Conservation (phyloP, 495 filamentous ascomycete genomes). For the Bryoglossum gracile region DNA sequence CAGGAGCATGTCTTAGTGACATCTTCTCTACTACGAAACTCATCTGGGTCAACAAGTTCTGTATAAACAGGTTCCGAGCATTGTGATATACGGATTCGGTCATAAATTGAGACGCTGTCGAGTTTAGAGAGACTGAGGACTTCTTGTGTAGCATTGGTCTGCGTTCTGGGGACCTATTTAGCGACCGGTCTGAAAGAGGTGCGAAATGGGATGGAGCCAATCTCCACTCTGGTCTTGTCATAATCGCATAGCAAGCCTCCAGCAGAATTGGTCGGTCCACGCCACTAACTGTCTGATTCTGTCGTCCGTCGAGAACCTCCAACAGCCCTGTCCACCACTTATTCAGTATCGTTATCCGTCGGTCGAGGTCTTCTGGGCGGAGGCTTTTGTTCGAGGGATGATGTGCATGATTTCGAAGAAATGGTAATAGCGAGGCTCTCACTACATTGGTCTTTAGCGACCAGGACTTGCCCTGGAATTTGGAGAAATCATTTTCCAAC, state of each 20-base stretch:
- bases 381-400: slow-evolving; percentile 62
- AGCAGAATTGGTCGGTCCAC: slow-evolving; percentile 76
- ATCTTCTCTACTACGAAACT: slow-evolving; percentile 77
- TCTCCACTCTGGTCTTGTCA: slow-evolving; percentile 92
- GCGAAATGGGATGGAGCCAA: slow-evolving; percentile 58
- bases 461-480: slow-evolving; percentile 74
- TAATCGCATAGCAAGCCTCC: slow-evolving; percentile 74
- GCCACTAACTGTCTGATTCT: slow-evolving; percentile 64
- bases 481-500: slow-evolving; percentile 76
- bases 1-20: slow-evolving; percentile 82
- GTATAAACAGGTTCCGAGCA: slow-evolving; percentile 80
- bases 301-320: slow-evolving; percentile 63
- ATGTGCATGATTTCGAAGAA: slow-evolving; percentile 63
- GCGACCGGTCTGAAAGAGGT: slow-evolving; percentile 40
- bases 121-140: slow-evolving; percentile 46
- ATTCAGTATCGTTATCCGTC: slow-evolving; percentile 73
- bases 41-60: slow-evolving; percentile 84
- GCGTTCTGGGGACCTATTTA: slow-evolving; percentile 20
- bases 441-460: slow-evolving; percentile 74
- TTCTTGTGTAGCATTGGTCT: slow-evolving; percentile 30
- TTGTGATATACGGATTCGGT: slow-evolving; percentile 91
- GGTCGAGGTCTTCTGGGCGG: slow-evolving; percentile 75
- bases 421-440: slow-evolving; percentile 72
- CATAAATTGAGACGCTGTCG: slow-evolving; percentile 67
- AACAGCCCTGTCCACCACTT: slow-evolving; percentile 94